Evolutionary conservation across 2,329 filamentous ascomycete species (phyloP), one percentile per base, ranked within the genome.

Genomic region (Aurifilum marmelostoma): DNA sequence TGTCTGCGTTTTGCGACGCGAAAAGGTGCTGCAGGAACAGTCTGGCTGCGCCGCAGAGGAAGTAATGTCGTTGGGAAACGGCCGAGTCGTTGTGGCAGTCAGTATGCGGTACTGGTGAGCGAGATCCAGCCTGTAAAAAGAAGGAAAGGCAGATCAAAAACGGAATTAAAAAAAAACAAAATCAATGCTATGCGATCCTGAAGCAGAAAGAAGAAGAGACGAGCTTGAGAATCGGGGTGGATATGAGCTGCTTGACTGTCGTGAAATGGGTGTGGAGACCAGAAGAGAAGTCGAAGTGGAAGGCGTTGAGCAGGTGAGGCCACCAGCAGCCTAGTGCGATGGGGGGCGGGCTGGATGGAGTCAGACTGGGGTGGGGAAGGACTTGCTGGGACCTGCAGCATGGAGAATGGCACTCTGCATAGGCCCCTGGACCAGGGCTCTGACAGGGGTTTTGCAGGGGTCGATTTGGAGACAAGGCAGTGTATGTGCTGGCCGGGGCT

Each of bases 391-490:
- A 63, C 41, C 61, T 63, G 61, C 61, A 63, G 61, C 39, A 47
- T 50, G 27, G 61, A 50, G 41, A 37, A 37, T 37, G 29, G 56
- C 29, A 37, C 56, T 59, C 16, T 59, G 56, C 56, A 59, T 59
- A n/a, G 16, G 39, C 61, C 39, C 61, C 39, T 63, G 37, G 59
- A 63, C 27, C 61, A 63, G 61, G 61, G 61, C 61, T 34, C 29
- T 32, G 14, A 29, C 59, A 29, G 37, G 59, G 58, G 52, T 14
- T 5, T 11, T n/a, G n/a, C 59, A 27, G 59, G 59, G 59, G 41
- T 21, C 34, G 7, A 41, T 29, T 43, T 62, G 37, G 32, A 37
- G 37, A 37, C 29, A 34, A 16, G 56, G 56, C 29, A 56, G 24
- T 18, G 24, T 56, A 27, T 18, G 24, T 56, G 52, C 52, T 29